Percentiles rank a stretch among this genome's conserved stretches.
Evolutionary conservation across 2,329 filamentous ascomycete genomes (phyloP).

Genomic region (Nemania sp.): DNA sequence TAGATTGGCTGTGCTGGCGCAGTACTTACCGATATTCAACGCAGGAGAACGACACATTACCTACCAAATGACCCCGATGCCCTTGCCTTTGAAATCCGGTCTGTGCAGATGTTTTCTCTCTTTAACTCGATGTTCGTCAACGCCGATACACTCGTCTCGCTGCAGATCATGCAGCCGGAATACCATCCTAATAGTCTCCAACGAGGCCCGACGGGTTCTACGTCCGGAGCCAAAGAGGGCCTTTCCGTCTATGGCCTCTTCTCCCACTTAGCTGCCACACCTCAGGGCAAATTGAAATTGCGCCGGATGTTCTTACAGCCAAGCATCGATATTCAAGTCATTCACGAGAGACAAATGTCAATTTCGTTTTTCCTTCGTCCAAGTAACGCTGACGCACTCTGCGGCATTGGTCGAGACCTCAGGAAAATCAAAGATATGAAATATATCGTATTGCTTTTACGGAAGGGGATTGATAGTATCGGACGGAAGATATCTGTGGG

Average conservation of each 20-base stretch:
- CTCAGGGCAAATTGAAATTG: slow-evolving; percentile 75
- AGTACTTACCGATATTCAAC: slow-evolving; percentile 76
- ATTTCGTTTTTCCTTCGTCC: slow-evolving; percentile 69
- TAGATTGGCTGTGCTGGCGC: slow-evolving; percentile 85
- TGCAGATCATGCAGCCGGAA: slow-evolving; percentile 86
- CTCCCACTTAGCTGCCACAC: slow-evolving; percentile 71
- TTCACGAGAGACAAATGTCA: slow-evolving; percentile 72
- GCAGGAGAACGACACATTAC: slow-evolving; percentile 66
- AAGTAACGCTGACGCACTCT: slow-evolving; percentile 65
- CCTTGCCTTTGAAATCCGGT: slow-evolving; percentile 62
- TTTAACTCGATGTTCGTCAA: slow-evolving; percentile 74
- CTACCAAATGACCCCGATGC: slow-evolving; percentile 62
- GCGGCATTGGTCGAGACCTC: slow-evolving; percentile 63
- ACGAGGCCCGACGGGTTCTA: slow-evolving; percentile 66
- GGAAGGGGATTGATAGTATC: slow-evolving; percentile 71
- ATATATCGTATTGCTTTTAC: slow-evolving; percentile 68
- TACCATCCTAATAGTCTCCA: slow-evolving; percentile 81
- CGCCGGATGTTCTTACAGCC: slow-evolving; percentile 84
- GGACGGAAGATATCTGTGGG: slow-evolving; percentile 57
- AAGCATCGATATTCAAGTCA: slow-evolving; percentile 67
- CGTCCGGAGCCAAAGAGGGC: slow-evolving; percentile 73
- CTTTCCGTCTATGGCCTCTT: slow-evolving; percentile 86
- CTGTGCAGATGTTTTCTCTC: slow-evolving; percentile 77
- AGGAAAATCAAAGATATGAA: slow-evolving; percentile 78
- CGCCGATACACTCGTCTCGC: slow-evolving; percentile 74